Evolutionary conservation across 257 asterid species (phyloP).

Genomic region (Solanum corneliomulleri): DNA sequence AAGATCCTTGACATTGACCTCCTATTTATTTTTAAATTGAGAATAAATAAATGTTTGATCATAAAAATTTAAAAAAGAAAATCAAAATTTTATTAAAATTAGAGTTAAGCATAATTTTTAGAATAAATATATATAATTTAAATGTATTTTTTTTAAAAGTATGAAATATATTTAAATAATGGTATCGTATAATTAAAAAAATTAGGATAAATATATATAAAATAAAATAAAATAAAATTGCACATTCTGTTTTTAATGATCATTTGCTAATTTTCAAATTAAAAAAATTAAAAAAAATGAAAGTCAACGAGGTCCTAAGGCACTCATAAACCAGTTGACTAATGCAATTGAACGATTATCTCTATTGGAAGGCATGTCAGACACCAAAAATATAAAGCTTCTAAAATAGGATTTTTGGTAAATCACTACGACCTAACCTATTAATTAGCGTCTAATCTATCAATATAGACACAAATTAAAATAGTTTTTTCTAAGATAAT

Average conservation of each 20-base stretch:
- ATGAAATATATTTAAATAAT: no score
- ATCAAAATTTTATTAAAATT: no score
- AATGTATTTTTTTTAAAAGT: no score
- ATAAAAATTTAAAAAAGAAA: no score
- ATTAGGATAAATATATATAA: no score
- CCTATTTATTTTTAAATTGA: neutral
- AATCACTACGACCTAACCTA: neutral
- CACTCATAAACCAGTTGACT: neutral
- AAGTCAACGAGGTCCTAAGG: neutral
- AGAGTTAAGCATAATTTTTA: no score
- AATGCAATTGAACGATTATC: neutral
- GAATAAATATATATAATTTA: no score
- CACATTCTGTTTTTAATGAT: neutral
- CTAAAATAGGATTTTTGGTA: neutral
- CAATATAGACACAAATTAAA: neutral
- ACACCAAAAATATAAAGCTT: neutral
- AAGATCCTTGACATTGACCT: neutral
- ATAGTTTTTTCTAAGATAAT: neutral
- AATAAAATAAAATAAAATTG: no score
- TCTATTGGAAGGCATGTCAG: neutral
- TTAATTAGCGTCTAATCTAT: neutral
- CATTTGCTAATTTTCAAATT: neutral
- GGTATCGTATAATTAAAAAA: no score
- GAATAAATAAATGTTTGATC: neutral
- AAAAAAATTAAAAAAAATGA: neutral